These are phyloP conservation scores for Penicillium verhagenii DNA, from an alignment of 495 filamentous ascomycete species.

Conservation along the genomic window DNA sequence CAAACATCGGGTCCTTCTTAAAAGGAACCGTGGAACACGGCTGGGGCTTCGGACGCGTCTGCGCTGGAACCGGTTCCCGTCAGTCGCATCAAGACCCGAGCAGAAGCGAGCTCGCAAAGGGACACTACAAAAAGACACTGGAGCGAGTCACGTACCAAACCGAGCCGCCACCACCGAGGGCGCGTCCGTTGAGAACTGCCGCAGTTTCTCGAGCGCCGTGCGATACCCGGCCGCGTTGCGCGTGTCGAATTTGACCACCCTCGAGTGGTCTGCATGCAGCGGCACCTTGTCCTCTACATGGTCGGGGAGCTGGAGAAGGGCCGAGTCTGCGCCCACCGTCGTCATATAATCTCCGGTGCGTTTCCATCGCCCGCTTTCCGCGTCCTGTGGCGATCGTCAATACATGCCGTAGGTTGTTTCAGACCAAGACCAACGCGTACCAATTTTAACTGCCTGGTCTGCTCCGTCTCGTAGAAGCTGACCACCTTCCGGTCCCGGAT, in stretches of 20 bases:
- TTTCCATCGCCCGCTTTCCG: conserved; percentile 19
- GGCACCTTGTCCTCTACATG: conserved; percentile 15
- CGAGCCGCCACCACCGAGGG: conserved; percentile 13
- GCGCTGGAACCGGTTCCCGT: no score
- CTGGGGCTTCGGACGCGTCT: not conserved
- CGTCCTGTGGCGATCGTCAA: conserved; percentile 16
- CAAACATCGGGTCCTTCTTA: not conserved
- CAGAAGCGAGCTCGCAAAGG: no score
- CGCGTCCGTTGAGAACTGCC: conserved; percentile 11
- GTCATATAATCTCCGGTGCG: conserved; percentile 16
- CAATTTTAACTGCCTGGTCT: conserved; percentile 21
- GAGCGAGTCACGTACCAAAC: conserved; percentile 9
- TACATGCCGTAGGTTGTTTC: conserved; percentile 5
- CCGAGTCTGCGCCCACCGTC: conserved; percentile 11
- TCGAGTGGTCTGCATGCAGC: conserved; percentile 13
- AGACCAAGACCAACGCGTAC: conserved; percentile 6
- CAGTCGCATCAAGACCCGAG: not conserved
- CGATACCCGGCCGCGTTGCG: conserved; percentile 13
- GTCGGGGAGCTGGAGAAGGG: conserved; percentile 15
- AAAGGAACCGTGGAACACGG: not conserved
- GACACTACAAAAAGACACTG: no score
- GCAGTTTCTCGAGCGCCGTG: conserved; percentile 12
- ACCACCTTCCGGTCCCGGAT: conserved; percentile 29
- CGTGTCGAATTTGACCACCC: conserved; percentile 16
- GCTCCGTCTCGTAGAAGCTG: conserved; percentile 32